phyloP scores from a whole-genome alignment of 2,329 filamentous ascomycete species.

The Trichoderma brevicompactum region DNA sequence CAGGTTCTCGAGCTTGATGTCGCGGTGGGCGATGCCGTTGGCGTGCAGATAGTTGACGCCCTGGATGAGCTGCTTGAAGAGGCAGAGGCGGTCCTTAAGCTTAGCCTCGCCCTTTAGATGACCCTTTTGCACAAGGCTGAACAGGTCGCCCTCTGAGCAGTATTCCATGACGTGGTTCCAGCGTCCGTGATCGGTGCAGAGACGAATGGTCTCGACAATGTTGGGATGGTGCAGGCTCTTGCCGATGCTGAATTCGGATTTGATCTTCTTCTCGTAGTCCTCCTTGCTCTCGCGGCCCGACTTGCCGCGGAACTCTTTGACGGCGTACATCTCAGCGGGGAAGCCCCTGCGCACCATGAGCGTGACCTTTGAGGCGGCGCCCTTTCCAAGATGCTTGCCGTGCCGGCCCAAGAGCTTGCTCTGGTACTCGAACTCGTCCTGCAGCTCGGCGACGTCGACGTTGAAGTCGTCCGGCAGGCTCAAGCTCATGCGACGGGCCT shows the following conservation, averaged over 20 bases:
- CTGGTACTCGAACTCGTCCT: constrained; percentile 70
- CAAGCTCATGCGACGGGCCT: constrained; percentile 76
- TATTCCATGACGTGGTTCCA: constrained; percentile 97
- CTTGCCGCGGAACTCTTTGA: constrained; percentile 84
- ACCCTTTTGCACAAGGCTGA: constrained; percentile 71
- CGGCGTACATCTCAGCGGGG: constrained; percentile 71
- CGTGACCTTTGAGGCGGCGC: constrained; percentile 80
- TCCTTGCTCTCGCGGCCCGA: constrained; percentile 68
- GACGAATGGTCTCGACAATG: constrained; percentile 77
- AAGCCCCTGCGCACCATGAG: constrained; percentile 75
- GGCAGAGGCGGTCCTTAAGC: constrained; percentile 72
- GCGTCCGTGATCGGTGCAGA: constrained; percentile 74
- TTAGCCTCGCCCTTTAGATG: constrained; percentile 69
- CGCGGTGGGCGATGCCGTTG: constrained; percentile 85
- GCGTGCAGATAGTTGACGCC: constrained; percentile 81
- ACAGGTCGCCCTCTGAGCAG: constrained; percentile 81
- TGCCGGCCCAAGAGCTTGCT: constrained; percentile 73
- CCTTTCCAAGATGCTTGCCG: constrained; percentile 78
- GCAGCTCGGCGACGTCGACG: constrained; percentile 70
- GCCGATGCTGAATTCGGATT: constrained; percentile 86
- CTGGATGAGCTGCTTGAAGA: constrained; percentile 88
- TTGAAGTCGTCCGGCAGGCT: constrained; percentile 75
- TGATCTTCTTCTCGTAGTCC: constrained; percentile 87
- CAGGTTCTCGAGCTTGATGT: constrained; percentile 89
- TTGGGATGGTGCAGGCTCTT: constrained; percentile 86